These are phyloP conservation scores for Hydrangea macrophylla DNA, from an alignment of 148 eudicot genomes.

Conservation along the genomic window DNA sequence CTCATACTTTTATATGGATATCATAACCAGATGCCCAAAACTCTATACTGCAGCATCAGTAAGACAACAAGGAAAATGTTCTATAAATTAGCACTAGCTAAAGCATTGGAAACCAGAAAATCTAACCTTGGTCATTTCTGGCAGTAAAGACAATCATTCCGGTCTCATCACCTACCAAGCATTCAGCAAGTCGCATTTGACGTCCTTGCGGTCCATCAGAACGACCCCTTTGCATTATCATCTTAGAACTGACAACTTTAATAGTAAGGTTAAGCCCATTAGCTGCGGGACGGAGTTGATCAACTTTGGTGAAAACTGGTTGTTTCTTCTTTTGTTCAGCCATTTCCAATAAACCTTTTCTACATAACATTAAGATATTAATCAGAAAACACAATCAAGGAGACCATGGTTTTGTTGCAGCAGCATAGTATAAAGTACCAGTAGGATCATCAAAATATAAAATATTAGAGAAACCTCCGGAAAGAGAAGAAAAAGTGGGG, in stretches of 20 bases:
- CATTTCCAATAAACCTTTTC: constrained; percentile 24
- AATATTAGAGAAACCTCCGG: background rate
- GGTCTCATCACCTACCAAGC: constrained; percentile 61
- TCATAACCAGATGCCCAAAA: background rate
- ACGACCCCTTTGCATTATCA: constrained; percentile 36
- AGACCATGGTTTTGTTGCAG: background rate
- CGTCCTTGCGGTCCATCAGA: constrained; percentile 26
- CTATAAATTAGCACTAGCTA: background rate
- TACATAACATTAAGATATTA: background rate
- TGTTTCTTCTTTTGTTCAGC: constrained; percentile 43
- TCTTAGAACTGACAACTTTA: constrained; percentile 43
- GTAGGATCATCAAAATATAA: too few relatives aligned
- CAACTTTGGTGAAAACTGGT: constrained; percentile 33
- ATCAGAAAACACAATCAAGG: background rate
- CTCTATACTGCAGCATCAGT: background rate
- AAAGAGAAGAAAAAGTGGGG: background rate
- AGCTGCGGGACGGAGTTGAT: constrained; percentile 49
- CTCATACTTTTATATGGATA: background rate
- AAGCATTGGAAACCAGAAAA: background rate
- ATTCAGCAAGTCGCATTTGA: constrained; percentile 47
- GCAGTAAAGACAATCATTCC: constrained; percentile 53
- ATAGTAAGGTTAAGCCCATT: constrained; percentile 42
- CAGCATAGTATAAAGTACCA: background rate
- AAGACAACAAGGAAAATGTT: background rate
- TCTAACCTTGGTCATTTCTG: constrained; percentile 55